Base-by-base conservation (phyloP, 441 rosid genomes). In the Jatropha multifida region DNA sequence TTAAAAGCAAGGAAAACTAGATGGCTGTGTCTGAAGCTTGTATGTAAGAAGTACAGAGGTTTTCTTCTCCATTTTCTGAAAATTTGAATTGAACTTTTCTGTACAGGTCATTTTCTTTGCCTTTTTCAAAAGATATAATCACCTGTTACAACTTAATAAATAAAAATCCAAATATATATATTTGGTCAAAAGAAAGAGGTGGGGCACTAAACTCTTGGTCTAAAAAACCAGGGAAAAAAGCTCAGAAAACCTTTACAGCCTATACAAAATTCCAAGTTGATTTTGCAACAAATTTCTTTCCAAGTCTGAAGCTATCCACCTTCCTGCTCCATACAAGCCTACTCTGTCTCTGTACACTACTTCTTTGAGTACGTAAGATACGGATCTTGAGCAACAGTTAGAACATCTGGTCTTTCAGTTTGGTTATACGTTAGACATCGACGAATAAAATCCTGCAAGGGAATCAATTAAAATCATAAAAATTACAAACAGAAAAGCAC, bases 361-460 rank as follows among this genome's bases (percentile, higher is more conserved):
- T 86, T 94, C 90, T 88, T 96, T 68, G 86, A 65, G 85, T 91
- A 91, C 65, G 92, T 88, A 67, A 96, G 95, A 82, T 94, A 96
- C 18, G 92, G 88, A 81, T 96, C 99, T 68, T 88, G 93, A 60
- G 97, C 94, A 81, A 91, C 76, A 17, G 92, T 86, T 76, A 94
- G 80, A 72, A 96, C 99, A 78, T 96, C 97, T 4, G 92, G 96
- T 84, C 99, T 89, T 51, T 96, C 99, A 0, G 85, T 83, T 83
- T 96, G 99, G 82, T 91, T 92, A 81, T 96, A 96, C 2, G 96
- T 90, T 74, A 96, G 85, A 87, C 98, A 96, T 74, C 92, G 83
- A 11, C 98, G 92, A 81, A 96, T 94, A 81, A 96, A 82, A 14
- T 96, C 98, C 97, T 96, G 91, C 85, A 83, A 44, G 37, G n/a